Evolutionary conservation across 2,329 filamentous ascomycete genomes (phyloP).

Genomic region (Aspergillus sp.): DNA sequence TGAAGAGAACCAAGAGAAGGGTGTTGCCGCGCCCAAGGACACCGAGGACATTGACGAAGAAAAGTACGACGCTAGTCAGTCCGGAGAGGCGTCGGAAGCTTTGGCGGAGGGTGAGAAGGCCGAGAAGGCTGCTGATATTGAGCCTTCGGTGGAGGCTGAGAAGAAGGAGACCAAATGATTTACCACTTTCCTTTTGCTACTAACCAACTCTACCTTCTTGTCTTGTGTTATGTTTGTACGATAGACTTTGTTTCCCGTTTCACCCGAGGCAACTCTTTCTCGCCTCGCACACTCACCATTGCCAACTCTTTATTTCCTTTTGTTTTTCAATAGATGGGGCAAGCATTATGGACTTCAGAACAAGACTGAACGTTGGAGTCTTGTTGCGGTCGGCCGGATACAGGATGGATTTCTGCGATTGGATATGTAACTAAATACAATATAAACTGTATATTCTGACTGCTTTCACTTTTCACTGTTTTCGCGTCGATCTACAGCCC

Average conservation of each 20-base stretch:
- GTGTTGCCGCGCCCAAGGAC: conserved; percentile 75
- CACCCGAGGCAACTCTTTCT: neutral
- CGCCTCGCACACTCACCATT: neutral
- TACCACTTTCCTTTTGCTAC: conserved; percentile 8
- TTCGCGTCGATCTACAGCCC: neutral
- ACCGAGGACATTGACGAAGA: conserved; percentile 89
- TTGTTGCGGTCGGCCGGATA: neutral
- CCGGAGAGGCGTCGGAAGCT: conserved; percentile 45
- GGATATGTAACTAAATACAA: neutral
- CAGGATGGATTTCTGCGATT: neutral
- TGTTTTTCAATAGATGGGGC: conserved; percentile 5
- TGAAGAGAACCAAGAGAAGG: conserved; percentile 72
- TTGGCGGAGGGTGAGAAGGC: conserved; percentile 39
- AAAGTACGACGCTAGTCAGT: conserved; percentile 54
- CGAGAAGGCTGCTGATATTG: conserved; percentile 25
- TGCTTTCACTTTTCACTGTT: neutral
- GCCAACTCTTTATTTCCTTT: conserved; percentile 3
- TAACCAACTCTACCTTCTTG: conserved; percentile 8
- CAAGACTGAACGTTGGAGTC: neutral
- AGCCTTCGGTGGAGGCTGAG: conserved; percentile 8
- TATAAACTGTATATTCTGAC: neutral
- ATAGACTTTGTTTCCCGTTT: conserved; percentile 19
- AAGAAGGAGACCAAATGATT: conserved; percentile 28
- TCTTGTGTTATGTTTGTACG: conserved; percentile 22
- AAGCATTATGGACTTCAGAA: neutral